Percentiles rank a stretch among this genome's conserved stretches.
These are phyloP conservation scores for Coemansia sp. DNA, from an alignment of 192 early-diverging fungal genomes.

Conservation along the genomic window DNA sequence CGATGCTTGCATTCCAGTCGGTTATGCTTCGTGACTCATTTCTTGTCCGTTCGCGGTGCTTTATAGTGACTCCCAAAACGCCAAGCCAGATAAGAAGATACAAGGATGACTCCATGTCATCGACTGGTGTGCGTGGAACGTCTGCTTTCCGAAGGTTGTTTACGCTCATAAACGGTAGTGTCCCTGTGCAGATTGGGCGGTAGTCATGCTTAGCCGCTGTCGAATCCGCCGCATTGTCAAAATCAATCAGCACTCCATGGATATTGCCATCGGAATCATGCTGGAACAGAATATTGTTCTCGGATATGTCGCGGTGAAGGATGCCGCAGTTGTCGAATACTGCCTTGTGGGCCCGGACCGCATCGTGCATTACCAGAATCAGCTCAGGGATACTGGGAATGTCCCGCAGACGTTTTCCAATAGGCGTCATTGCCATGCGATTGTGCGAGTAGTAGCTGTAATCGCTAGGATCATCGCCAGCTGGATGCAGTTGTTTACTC, in stretches of 20 bases:
- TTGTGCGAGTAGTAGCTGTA: conserved; percentile 7
- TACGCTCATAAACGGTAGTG: too few species aligned
- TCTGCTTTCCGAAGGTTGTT: too few species aligned
- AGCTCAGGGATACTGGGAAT: conserved; percentile 9
- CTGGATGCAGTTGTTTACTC: too few species aligned
- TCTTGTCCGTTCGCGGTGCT: too few species aligned
- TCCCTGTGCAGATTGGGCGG: neutral
- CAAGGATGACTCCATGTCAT: too few species aligned
- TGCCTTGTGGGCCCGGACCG: conserved; percentile 4
- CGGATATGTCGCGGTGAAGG: conserved; percentile 30
- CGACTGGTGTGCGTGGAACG: too few species aligned
- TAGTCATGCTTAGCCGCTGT: neutral
- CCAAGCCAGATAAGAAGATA: too few species aligned
- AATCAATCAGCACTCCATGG: conserved; percentile 29
- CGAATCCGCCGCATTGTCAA: conserved; percentile 9
- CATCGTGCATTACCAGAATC: conserved; percentile 18
- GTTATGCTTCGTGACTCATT: too few species aligned
- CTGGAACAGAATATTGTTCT: conserved; percentile 18
- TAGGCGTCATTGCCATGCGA: conserved; percentile 1
- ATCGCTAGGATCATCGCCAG: too few species aligned
- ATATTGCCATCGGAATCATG: neutral
- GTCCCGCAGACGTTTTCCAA: neutral
- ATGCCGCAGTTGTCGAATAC: conserved; percentile 5
- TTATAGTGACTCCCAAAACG: too few species aligned
- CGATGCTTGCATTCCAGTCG: too few species aligned